These are phyloP conservation scores for Babesia bovis DNA, from an alignment of 169 alveolate genomes.

Conservation along the genomic window DNA sequence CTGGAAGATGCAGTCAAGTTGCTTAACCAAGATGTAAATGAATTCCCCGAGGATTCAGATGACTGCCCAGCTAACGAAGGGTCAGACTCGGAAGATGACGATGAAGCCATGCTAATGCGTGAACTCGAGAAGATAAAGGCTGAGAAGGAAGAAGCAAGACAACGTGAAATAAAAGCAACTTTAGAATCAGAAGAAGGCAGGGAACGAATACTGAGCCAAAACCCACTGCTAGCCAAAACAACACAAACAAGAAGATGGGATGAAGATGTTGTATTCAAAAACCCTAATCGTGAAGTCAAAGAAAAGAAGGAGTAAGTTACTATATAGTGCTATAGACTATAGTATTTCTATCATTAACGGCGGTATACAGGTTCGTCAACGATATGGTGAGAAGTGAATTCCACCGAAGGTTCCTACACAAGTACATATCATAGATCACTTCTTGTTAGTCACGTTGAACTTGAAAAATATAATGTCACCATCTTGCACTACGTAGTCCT, in stretches of 20 bases:
- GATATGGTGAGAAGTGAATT: constrained; percentile 93
- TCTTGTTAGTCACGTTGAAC: constrained; percentile 93
- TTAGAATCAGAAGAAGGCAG: constrained; percentile 48
- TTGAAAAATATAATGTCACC: constrained; percentile 97
- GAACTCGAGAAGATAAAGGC: constrained; percentile 90
- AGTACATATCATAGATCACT: constrained; percentile 74
- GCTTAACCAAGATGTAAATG: constrained; percentile 59
- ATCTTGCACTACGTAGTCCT: constrained; percentile 95
- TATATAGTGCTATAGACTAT: background rate
- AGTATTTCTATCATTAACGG: background rate
- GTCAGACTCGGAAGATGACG: constrained; percentile 71
- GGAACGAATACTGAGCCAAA: constrained; percentile 41
- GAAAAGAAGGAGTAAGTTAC: constrained; percentile 34
- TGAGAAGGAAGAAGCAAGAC: constrained; percentile 85
- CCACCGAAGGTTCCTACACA: constrained; percentile 88
- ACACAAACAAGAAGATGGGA: constrained; percentile 52
- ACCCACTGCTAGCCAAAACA: constrained; percentile 51
- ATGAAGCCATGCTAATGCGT: constrained; percentile 85
- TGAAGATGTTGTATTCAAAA: constrained; percentile 66
- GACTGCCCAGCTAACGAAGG: constrained; percentile 46
- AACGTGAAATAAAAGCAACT: constrained; percentile 73
- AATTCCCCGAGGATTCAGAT: constrained; percentile 72
- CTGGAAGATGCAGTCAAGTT: constrained; percentile 64
- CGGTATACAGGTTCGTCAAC: constrained; percentile 84
- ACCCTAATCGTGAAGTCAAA: constrained; percentile 46